Conservation (phyloP, 78 protist genomes). For the Guillardia theta region DNA sequence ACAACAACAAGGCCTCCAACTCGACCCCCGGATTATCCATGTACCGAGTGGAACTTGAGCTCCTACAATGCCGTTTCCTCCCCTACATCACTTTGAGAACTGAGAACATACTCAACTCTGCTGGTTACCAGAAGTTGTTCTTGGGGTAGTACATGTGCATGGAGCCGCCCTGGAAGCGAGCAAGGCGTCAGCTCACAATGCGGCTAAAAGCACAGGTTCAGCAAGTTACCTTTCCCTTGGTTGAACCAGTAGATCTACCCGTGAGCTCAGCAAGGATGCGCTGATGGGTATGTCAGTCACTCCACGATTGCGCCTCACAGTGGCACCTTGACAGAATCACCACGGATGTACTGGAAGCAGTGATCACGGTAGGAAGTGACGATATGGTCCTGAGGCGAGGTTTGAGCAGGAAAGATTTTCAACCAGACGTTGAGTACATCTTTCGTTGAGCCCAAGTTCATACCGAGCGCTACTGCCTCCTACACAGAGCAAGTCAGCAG, state of each 20-base stretch:
- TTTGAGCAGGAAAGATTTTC: not conserved
- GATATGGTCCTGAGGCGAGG: conserved; percentile 62
- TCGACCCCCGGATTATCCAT: not conserved
- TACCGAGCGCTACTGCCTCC: conserved; percentile 89
- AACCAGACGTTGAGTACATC: not conserved
- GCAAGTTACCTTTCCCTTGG: not conserved
- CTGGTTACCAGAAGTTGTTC: conserved; percentile 79
- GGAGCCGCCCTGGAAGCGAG: conserved; percentile 95
- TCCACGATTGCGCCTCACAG: not conserved
- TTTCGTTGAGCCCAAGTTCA: conserved; percentile 72
- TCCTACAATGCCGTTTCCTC: conserved; percentile 98
- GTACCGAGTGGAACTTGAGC: conserved; percentile 70
- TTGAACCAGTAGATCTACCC: not conserved
- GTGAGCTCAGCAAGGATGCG: conserved; percentile 78
- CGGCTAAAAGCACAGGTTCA: not conserved
- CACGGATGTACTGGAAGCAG: conserved; percentile 66
- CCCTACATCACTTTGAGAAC: too few relatives aligned
- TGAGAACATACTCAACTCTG: too few relatives aligned
- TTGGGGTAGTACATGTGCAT: conserved; percentile 91
- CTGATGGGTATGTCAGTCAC: conserved; percentile 46
- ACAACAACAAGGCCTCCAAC: too few relatives aligned
- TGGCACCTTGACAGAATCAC: not conserved
- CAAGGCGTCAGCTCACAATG: conserved; percentile 35
- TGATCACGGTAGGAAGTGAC: conserved; percentile 95
- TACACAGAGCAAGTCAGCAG: not conserved